Conservation (phyloP, 441 rosid species). For the Erysimum cheiri region DNA sequence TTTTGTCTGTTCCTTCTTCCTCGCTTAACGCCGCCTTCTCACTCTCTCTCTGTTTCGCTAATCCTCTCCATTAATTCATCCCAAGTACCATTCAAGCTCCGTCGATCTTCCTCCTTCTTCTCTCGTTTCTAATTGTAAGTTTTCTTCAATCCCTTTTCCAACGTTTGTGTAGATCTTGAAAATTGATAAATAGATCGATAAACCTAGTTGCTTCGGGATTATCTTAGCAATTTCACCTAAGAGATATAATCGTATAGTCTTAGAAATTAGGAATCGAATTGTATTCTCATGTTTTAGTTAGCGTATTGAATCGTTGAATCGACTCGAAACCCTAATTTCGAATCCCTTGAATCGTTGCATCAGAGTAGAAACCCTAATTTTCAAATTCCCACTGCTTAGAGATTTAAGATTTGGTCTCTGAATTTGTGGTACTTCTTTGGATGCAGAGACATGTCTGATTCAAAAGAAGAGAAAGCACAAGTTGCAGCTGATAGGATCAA, state of each 20-base stretch:
- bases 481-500: conserved; percentile 91
- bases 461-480: conserved; percentile 87
- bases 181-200: conserved; percentile 10
- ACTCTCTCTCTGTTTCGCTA: conserved; percentile 6
- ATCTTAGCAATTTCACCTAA: background rate
- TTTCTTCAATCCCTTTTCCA: background rate
- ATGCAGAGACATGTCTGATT: conserved; percentile 61
- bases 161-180: conserved; percentile 26
- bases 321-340: conserved; percentile 32
- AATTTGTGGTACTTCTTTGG: background rate
- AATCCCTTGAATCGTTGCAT: too few species aligned
- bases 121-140: conserved; percentile 23
- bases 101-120: conserved; percentile 3
- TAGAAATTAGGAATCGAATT: background rate
- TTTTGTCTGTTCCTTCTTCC: background rate
- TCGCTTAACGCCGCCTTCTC: conserved; percentile 23
- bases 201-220: background rate
- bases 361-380: conserved; percentile 25
- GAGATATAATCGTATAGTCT: background rate
- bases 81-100: background rate
- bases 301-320: background rate
- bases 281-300: background rate
- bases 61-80: conserved; percentile 6
- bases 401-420: background rate
- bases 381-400: background rate